Conservation (phyloP, 768 basidiomycete species). For the Leucogyrophana mollusca region DNA sequence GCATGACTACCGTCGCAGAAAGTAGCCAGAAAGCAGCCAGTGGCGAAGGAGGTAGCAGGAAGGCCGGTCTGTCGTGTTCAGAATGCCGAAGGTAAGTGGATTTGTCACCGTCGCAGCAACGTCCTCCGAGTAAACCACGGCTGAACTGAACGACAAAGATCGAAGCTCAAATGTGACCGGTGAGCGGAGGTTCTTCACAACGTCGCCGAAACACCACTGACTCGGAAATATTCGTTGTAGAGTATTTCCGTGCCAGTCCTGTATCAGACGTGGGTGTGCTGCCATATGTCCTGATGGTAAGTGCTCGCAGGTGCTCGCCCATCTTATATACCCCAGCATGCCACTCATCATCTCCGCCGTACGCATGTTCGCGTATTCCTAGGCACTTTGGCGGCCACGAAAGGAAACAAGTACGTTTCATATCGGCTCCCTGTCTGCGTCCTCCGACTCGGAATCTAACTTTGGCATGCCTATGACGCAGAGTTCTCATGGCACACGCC, state of each 20-base stretch:
- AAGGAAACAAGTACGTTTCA: constrained; percentile 53
- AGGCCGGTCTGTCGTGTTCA: constrained; percentile 47
- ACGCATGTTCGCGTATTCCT: not conserved
- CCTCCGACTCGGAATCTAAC: constrained; percentile 4
- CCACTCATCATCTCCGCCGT: too few relatives aligned
- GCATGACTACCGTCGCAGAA: constrained; percentile 10
- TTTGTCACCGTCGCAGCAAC: too few relatives aligned
- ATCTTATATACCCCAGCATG: not conserved
- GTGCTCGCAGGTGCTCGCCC: constrained; percentile 3
- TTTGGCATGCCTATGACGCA: constrained; percentile 16
- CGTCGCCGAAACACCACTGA: not conserved
- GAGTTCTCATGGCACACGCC: constrained; percentile 51
- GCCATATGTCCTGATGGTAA: constrained; percentile 51
- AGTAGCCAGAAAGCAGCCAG: constrained; percentile 5
- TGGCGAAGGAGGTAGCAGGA: constrained; percentile 16
- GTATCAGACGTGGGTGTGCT: constrained; percentile 52
- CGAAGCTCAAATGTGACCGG: constrained; percentile 58
- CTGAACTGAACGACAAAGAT: constrained; percentile 26
- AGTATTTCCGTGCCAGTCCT: constrained; percentile 54
- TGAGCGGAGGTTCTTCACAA: constrained; percentile 4
- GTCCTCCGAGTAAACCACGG: constrained; percentile 3
- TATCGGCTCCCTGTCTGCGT: not conserved
- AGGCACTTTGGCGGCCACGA: constrained; percentile 52
- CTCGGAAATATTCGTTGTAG: constrained; percentile 22
- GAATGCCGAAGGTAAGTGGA: constrained; percentile 47